Conservation (phyloP, 2,329 filamentous ascomycete species). For the Lachnellula hyalina region DNA sequence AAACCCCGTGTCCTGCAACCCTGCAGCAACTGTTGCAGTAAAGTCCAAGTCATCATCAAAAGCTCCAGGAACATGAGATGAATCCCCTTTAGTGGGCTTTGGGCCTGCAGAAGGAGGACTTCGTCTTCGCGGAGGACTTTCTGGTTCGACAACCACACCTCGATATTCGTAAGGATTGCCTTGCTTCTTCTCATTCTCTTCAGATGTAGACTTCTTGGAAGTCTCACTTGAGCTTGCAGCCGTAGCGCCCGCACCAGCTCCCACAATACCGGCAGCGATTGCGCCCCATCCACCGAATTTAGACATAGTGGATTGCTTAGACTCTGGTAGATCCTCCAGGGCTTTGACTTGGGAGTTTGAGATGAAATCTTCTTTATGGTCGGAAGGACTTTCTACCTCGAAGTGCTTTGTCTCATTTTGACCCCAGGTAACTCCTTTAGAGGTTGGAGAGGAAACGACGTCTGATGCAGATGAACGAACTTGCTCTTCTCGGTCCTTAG, state of each 20-base stretch:
- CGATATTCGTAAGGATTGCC: slow-evolving; percentile 18
- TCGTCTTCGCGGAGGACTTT: slow-evolving; percentile 26
- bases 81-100: slow-evolving; percentile 42
- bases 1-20: slow-evolving; percentile 64
- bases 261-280: slow-evolving; percentile 45
- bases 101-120: slow-evolving; percentile 50
- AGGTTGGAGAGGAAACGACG: slow-evolving; percentile 37
- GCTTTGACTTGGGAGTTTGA: slow-evolving; percentile 15
- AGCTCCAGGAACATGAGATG: slow-evolving; percentile 53
- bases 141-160: slow-evolving; percentile 23
- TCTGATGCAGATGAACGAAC: slow-evolving; percentile 27
- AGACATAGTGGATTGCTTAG: slow-evolving; percentile 6
- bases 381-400: slow-evolving; percentile 54
- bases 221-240: slow-evolving; percentile 21
- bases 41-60: slow-evolving; percentile 67
- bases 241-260: slow-evolving; percentile 33
- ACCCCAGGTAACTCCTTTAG: slow-evolving; percentile 60
- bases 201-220: slow-evolving; percentile 10
- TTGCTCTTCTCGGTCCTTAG: slow-evolving; percentile 9
- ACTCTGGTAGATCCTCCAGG: slow-evolving; percentile 33
- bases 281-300: slow-evolving; percentile 42
- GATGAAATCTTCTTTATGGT: slow-evolving; percentile 27
- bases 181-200: slow-evolving; percentile 5
- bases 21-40: slow-evolving; percentile 63
- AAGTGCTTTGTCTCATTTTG: slow-evolving; percentile 61